A percentile compares a stretch with the other conserved stretches of the same genome.
phyloP scores from a whole-genome alignment of 225 moss, liverwort and hornwort species.

The Physcomitrium patens region DNA sequence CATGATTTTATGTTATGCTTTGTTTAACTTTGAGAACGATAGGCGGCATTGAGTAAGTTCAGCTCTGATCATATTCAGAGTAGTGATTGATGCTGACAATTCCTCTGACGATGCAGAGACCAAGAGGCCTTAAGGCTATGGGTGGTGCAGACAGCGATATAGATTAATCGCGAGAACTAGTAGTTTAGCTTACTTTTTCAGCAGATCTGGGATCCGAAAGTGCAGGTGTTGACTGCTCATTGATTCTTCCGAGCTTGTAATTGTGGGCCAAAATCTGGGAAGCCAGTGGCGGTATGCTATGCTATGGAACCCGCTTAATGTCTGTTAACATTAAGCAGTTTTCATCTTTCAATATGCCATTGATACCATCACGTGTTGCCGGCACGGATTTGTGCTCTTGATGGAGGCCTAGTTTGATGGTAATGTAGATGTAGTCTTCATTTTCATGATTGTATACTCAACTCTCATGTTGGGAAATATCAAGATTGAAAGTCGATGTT shows the following conservation, averaged over 20 bases:
- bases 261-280: slow-evolving; percentile 42
- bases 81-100: slow-evolving; percentile 20
- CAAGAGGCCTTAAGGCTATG: slow-evolving; percentile 94
- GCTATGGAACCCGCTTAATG: slow-evolving; percentile 17
- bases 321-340: background rate
- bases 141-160: slow-evolving; percentile 86
- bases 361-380: background rate
- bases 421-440: slow-evolving; percentile 22
- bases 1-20: background rate
- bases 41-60: background rate
- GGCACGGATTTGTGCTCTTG: slow-evolving; percentile 27
- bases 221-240: slow-evolving; percentile 37
- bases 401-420: slow-evolving; percentile 16
- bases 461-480: slow-evolving; percentile 10
- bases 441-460: slow-evolving; percentile 12
- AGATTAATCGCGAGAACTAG: slow-evolving; percentile 48
- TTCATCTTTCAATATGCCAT: slow-evolving; percentile 27
- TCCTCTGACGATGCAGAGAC: slow-evolving; percentile 59
- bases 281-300: slow-evolving; percentile 39
- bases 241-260: slow-evolving; percentile 34
- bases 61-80: slow-evolving; percentile 1
- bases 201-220: slow-evolving; percentile 30
- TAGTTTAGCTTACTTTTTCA: slow-evolving; percentile 24
- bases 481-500: slow-evolving; percentile 17
- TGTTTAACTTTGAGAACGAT: slow-evolving; percentile 4